phyloP scores from a whole-genome alignment of 257 asterid species.

The Misopates orontium region DNA sequence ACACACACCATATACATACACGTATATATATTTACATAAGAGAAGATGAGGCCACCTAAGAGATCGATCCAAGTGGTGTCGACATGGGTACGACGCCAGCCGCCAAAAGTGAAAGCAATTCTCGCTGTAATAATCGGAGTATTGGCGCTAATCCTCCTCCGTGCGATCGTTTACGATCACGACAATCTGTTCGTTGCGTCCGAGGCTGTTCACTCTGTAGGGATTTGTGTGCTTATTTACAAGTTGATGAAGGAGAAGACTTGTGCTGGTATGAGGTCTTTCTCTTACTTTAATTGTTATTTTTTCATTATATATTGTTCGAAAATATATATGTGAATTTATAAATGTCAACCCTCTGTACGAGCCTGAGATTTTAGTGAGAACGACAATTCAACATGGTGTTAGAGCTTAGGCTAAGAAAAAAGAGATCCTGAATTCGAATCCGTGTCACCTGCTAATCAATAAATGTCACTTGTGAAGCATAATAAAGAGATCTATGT shows the following conservation, averaged over 20 bases:
- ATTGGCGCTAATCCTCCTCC: conserved; percentile 81
- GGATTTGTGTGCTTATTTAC: conserved; percentile 80
- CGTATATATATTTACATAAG: no score
- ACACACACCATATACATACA: no score
- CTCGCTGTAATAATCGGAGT: conserved; percentile 79
- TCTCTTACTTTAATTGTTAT: background rate
- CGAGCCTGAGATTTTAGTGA: no score
- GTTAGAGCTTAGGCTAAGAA: no score
- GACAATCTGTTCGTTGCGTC: conserved; percentile 93
- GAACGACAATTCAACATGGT: no score
- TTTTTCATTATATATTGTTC: no score
- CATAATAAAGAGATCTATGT: no score
- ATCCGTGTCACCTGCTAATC: no score
- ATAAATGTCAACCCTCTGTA: no score
- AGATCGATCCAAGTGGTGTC: conserved; percentile 74
- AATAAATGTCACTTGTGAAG: no score
- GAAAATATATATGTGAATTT: background rate
- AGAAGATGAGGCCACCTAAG: conserved; percentile 62
- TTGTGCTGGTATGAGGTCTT: conserved; percentile 66
- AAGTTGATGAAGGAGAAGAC: conserved; percentile 92
- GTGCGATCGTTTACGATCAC: conserved; percentile 92
- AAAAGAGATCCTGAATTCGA: no score
- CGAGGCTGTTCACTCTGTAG: conserved; percentile 88
- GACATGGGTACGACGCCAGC: conserved; percentile 90
- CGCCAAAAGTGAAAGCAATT: conserved; percentile 88